A percentile compares a stretch with the other conserved stretches of the same genome.
These are phyloP conservation scores for Scedosporium apiospermum DNA, from an alignment of 2,329 filamentous ascomycete genomes.

Conservation along the genomic window DNA sequence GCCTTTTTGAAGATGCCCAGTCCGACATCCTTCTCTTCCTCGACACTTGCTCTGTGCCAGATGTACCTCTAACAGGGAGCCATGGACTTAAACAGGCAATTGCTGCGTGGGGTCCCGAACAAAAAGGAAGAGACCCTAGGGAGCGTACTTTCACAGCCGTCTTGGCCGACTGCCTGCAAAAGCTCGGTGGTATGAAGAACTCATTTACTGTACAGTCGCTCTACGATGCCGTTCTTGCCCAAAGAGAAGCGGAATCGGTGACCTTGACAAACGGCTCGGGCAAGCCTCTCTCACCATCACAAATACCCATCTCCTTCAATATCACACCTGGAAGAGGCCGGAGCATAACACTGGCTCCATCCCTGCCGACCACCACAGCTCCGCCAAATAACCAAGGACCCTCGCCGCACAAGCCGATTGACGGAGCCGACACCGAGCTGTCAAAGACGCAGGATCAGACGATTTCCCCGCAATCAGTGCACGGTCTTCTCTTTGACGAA, in stretches of 20 bases:
- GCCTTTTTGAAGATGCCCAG: slow-evolving; percentile 51
- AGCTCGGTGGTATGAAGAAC: slow-evolving; percentile 34
- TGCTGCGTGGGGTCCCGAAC: slow-evolving; percentile 47
- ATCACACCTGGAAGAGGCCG: slow-evolving; percentile 45
- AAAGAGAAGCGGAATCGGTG: slow-evolving; percentile 33
- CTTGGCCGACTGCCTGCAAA: slow-evolving; percentile 44
- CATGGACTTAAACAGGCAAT: slow-evolving; percentile 54
- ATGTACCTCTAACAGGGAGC: slow-evolving; percentile 38
- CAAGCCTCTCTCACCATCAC: slow-evolving; percentile 21
- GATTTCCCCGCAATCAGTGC: slow-evolving; percentile 37
- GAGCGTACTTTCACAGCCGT: slow-evolving; percentile 49
- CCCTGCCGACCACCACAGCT: slow-evolving; percentile 22
- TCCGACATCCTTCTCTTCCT: slow-evolving; percentile 54
- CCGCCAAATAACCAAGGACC: slow-evolving; percentile 8
- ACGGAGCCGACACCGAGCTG: slow-evolving; percentile 14
- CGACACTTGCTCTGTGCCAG: slow-evolving; percentile 50
- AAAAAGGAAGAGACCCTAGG: slow-evolving; percentile 31
- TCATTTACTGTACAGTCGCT: slow-evolving; percentile 48
- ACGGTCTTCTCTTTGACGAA: slow-evolving; percentile 52
- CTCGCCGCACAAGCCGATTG: slow-evolving; percentile 15
- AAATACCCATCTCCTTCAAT: slow-evolving; percentile 43
- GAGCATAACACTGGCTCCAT: slow-evolving; percentile 41
- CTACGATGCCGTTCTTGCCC: slow-evolving; percentile 43
- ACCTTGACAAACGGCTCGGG: slow-evolving; percentile 38
- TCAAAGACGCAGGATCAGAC: slow-evolving; percentile 21